These are phyloP conservation scores for Thalassiosira mediterranea DNA, from an alignment of 352 stramenopile species.

Conservation along the genomic window DNA sequence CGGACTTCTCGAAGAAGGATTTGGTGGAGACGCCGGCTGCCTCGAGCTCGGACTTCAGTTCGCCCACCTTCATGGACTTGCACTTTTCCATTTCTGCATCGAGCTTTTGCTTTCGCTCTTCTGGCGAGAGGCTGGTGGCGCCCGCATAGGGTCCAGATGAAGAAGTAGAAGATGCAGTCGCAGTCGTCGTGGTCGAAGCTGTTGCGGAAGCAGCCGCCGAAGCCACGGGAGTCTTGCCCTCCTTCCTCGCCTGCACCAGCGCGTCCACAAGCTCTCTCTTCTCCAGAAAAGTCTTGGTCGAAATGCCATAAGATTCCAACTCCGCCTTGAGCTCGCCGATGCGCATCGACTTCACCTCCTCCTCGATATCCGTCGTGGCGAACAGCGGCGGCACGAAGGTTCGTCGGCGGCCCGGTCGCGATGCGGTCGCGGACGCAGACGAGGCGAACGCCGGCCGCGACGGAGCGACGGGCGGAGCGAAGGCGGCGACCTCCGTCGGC, in stretches of 20 bases:
- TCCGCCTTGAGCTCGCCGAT: constrained; percentile 71
- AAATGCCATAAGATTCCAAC: constrained; percentile 78
- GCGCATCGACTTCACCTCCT: constrained; percentile 55
- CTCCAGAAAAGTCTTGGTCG: constrained; percentile 66
- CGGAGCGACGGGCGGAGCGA: no score
- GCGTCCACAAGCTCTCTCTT: constrained; percentile 75
- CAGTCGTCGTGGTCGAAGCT: background rate
- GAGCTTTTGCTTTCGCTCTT: constrained; percentile 53
- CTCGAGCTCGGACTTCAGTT: constrained; percentile 78
- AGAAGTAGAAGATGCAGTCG: background rate
- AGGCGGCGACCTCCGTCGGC: no score
- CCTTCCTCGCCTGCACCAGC: constrained; percentile 61
- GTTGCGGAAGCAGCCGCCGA: no score
- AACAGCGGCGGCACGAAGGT: no score
- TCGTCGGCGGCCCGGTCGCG: no score
- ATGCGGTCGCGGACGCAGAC: no score
- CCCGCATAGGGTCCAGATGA: background rate
- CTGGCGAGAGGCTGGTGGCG: background rate
- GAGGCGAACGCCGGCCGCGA: no score
- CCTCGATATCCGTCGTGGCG: background rate
- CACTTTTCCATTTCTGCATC: constrained; percentile 68
- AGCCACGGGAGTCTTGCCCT: constrained; percentile 64
- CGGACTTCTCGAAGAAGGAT: constrained; percentile 79
- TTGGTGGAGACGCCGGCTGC: constrained; percentile 65
- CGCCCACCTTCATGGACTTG: constrained; percentile 62